Base-by-base conservation (phyloP, 179 eudicot species). In the Patellifolia procumbens region DNA sequence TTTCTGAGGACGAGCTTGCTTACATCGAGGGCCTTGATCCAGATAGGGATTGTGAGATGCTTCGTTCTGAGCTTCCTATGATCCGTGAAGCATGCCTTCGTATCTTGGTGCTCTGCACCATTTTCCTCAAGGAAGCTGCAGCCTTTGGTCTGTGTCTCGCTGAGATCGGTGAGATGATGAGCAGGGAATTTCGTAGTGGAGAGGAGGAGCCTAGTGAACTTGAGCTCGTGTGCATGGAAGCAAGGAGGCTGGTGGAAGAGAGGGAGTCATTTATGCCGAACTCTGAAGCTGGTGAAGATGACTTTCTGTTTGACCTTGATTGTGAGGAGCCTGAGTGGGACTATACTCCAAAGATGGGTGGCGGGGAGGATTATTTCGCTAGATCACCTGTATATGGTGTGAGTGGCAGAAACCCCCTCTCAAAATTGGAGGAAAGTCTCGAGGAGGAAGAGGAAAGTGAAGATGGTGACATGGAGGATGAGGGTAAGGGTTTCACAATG, bases 131-230 rank as follows among this genome's bases (percentile, higher is more conserved):
- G 87, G 97, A 88, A 85, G 97, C 94, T 74, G 94, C 97, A 39
- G 83, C 83, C 43, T 82, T 67, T 77, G 97, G 94, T 52, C 90
- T 91, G 29, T 91, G 97, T 78, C 88, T 91, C 32, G 89, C 91
- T 26, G 97, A 91, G 86, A 91, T 91, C 26, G 97, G 97, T 32
- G 97, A 91, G 86, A 91, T 91, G 97, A 88, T 91, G 92, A 91
- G 83, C 78, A 80, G 97, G 79, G 93, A 90, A 63, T 89, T 91
- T 35, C 89, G 89, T 29, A 39, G 86, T 61, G 90, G 90, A 24
- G 94, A 91, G 76, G 97, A 91, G 85, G 94, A 90, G 63, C 97
- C 97, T 2, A 91, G 97, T 39, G 97, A 88, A 61, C 91, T 91
- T 1, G 97, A 91, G 90, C 76, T 83, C 31, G 77, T 90, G 49